Evolutionary conservation across 2,329 filamentous ascomycete genomes (phyloP).

Genomic region (Beauveria sp.): DNA sequence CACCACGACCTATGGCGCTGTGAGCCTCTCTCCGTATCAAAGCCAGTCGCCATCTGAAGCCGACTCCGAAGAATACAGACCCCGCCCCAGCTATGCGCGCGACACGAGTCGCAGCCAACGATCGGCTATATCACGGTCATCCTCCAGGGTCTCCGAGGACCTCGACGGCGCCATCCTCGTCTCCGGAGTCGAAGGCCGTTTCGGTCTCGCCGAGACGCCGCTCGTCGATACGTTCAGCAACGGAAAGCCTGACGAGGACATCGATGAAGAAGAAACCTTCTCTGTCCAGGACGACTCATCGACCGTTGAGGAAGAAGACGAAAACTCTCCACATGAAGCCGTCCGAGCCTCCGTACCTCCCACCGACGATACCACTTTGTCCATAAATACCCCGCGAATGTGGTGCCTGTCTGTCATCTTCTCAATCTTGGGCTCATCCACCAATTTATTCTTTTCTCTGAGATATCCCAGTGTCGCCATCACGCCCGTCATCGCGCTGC

Average conservation of each 20-base stretch:
- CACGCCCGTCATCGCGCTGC: constrained; percentile 77
- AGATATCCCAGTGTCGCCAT: constrained; percentile 87
- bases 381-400: constrained; percentile 83
- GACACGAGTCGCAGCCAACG: constrained; percentile 27
- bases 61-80: constrained; percentile 24
- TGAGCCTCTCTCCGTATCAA: constrained; percentile 27
- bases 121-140: constrained; percentile 25
- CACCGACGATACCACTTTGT: constrained; percentile 67
- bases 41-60: constrained; percentile 29
- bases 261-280: constrained; percentile 25
- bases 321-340: constrained; percentile 70
- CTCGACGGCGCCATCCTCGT: constrained; percentile 44
- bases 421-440: constrained; percentile 71
- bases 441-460: constrained; percentile 82
- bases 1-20: constrained; percentile 31
- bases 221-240: constrained; percentile 39
- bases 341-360: constrained; percentile 74
- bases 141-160: constrained; percentile 38
- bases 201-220: constrained; percentile 41
- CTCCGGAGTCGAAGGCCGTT: constrained; percentile 46
- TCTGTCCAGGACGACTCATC: constrained; percentile 26
- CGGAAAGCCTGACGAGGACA: constrained; percentile 33
- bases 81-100: constrained; percentile 28
- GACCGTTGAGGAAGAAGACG: constrained; percentile 40
- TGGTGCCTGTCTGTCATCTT: constrained; percentile 76